Percentiles rank a stretch among this genome's conserved stretches.
Conservation (phyloP, 257 asterid genomes). For the Nicotiana undulata region DNA sequence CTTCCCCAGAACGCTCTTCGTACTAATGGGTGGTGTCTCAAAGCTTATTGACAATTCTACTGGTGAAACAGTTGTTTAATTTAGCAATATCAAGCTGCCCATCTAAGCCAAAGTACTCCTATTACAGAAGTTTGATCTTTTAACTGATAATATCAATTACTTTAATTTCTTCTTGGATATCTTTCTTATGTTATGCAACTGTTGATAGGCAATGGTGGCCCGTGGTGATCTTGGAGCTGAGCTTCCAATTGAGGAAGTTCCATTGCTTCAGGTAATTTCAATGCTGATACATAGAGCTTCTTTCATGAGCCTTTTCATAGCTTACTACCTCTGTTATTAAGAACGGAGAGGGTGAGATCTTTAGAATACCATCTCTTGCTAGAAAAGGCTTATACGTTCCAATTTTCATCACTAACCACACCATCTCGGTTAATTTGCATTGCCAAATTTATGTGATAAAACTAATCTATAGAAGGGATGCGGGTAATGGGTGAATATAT, state of each 20-base stretch:
- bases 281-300: constrained; percentile 3
- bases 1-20: background rate
- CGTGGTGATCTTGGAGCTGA: constrained; percentile 99
- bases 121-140: background rate
- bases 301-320: background rate
- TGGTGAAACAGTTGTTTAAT: background rate
- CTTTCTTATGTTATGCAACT: constrained; percentile 8
- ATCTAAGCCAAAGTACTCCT: background rate
- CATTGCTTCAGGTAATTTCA: constrained; percentile 75
- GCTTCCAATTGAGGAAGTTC: constrained; percentile 98
- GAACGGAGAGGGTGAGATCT: background rate
- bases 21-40: background rate
- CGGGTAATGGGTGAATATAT: background rate
- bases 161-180: background rate
- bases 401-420: background rate
- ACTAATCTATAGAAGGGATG: background rate
- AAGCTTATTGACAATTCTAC: background rate
- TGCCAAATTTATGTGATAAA: background rate
- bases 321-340: background rate
- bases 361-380: background rate
- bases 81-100: background rate
- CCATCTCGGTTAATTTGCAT: background rate
- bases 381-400: background rate
- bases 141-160: background rate
- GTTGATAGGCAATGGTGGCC: constrained; percentile 96